These are phyloP conservation scores for Mallotus japonicus DNA, from an alignment of 441 rosid genomes.

Conservation along the genomic window DNA sequence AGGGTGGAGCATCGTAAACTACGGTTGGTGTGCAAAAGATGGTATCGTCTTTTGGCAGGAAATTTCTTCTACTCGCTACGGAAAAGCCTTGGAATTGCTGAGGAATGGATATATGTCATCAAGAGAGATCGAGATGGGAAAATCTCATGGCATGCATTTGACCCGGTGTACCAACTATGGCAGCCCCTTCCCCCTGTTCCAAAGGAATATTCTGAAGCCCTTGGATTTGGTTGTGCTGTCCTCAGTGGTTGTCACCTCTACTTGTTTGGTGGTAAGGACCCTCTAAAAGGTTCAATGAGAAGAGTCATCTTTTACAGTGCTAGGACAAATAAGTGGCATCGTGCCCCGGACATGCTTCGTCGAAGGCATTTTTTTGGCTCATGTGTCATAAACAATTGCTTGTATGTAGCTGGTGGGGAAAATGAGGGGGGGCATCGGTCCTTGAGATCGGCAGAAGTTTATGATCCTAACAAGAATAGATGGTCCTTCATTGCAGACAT, in stretches of 20 bases:
- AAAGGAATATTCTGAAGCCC: constrained; percentile 80
- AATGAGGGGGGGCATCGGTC: constrained; percentile 90
- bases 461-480: constrained; percentile 77
- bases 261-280: constrained; percentile 93
- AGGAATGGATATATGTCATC: constrained; percentile 92
- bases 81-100: constrained; percentile 67
- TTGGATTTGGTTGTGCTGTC: constrained; percentile 94
- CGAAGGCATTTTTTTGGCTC: constrained; percentile 89
- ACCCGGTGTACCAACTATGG: constrained; percentile 74
- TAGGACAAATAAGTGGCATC: constrained; percentile 89
- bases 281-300: constrained; percentile 83
- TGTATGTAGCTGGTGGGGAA: constrained; percentile 96
- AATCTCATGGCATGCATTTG: constrained; percentile 89
- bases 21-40: constrained; percentile 80
- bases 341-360: constrained; percentile 91
- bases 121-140: constrained; percentile 86
- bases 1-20: constrained; percentile 77
- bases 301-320: constrained; percentile 89
- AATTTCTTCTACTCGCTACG: constrained; percentile 76
- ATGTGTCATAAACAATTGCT: constrained; percentile 86
- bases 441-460: constrained; percentile 86
- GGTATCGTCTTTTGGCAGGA: constrained; percentile 72
- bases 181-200: constrained; percentile 97
- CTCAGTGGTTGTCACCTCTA: constrained; percentile 88
- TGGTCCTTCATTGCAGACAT: constrained; percentile 89